phyloP scores from a whole-genome alignment of 2,329 filamentous ascomycete genomes.

The Coniella vitis region DNA sequence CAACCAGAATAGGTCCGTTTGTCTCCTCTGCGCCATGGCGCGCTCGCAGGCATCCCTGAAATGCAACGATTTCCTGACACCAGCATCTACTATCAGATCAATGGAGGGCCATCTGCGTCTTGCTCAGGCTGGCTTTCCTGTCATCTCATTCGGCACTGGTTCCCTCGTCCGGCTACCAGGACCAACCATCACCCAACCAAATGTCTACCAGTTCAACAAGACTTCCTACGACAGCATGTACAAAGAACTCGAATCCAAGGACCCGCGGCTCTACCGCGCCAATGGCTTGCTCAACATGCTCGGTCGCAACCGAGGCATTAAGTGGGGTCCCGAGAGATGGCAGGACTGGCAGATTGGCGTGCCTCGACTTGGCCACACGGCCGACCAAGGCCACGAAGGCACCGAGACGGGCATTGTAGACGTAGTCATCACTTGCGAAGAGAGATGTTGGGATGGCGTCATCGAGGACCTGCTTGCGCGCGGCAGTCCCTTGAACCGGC shows the following conservation, averaged over 20 bases:
- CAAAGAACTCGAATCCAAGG: constrained; percentile 80
- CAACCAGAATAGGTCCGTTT: constrained; percentile 81
- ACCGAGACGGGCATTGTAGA: constrained; percentile 88
- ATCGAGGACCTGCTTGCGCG: constrained; percentile 86
- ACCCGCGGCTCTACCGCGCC: constrained; percentile 76
- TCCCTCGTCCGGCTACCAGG: constrained; percentile 90
- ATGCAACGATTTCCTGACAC: constrained; percentile 11
- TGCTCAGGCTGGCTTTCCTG: constrained; percentile 80
- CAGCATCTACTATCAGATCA: constrained; percentile 45
- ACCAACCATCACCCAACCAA: constrained; percentile 84
- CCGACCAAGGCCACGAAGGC: constrained; percentile 70
- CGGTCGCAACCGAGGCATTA: constrained; percentile 81
- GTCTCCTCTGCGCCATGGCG: no score
- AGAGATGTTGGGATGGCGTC: constrained; percentile 96
- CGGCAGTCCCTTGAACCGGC: constrained; percentile 79
- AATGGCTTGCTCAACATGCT: constrained; percentile 97
- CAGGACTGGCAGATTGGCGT: constrained; percentile 93
- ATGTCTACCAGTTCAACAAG: constrained; percentile 97
- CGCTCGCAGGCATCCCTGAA: constrained; percentile 2
- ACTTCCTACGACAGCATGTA: constrained; percentile 95
- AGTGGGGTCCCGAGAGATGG: constrained; percentile 94
- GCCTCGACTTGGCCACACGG: constrained; percentile 68
- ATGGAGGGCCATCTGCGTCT: constrained; percentile 99
- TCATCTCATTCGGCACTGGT: constrained; percentile 95
- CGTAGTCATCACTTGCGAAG: constrained; percentile 93